Conservation (phyloP, 2,329 filamentous ascomycete genomes). For the Paraconiothyrium brasiliense region DNA sequence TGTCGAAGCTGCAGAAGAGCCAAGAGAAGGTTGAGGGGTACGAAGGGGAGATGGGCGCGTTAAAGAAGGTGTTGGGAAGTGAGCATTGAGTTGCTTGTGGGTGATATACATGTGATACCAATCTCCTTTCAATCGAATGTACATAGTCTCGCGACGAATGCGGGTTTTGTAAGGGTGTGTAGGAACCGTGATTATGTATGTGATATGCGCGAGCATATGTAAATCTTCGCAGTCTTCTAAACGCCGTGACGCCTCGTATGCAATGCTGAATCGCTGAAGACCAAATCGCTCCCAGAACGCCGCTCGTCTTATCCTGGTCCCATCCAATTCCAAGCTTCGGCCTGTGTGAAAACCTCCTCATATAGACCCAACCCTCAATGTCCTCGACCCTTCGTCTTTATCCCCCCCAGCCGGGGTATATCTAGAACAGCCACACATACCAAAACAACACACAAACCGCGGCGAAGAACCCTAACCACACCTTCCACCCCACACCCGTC, state of each 20-base stretch:
- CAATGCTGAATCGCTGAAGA: conserved; percentile 7
- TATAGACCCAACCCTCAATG: background rate
- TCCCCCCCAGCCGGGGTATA: too few species aligned
- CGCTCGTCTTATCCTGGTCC: background rate
- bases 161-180: background rate
- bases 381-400: background rate
- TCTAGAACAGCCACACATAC: conserved; percentile 79
- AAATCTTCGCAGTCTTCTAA: background rate
- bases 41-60: conserved; percentile 73
- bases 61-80: conserved; percentile 75
- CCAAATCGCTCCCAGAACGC: background rate
- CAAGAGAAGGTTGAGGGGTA: conserved; percentile 78
- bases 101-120: conserved; percentile 21
- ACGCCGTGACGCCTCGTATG: conserved; percentile 16
- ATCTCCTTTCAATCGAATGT: conserved; percentile 19
- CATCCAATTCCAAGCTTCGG: background rate
- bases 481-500: conserved; percentile 94
- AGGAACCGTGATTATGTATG: background rate
- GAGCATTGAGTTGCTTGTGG: conserved; percentile 51
- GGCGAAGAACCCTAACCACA: conserved; percentile 90
- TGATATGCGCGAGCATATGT: background rate
- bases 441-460: conserved; percentile 84
- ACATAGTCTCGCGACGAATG: background rate
- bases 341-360: background rate
- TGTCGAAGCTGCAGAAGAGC: conserved; percentile 75